Percentiles rank a stretch among this genome's conserved stretches.
Evolutionary conservation across 2,329 filamentous ascomycete genomes (phyloP).

Genomic region (Diaporthe aspalathi): DNA sequence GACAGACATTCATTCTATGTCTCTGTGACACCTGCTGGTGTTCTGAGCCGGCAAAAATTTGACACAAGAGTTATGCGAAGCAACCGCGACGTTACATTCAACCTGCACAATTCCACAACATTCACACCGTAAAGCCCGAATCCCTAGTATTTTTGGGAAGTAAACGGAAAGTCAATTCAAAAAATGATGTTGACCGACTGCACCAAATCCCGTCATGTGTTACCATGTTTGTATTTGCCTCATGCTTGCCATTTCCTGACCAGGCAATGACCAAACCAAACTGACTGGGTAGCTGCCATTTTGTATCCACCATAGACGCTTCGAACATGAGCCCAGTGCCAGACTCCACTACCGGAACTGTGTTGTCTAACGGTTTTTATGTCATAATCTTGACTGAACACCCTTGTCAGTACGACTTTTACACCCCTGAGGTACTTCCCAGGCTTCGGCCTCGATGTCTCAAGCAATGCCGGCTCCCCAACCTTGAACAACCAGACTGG

Average conservation of each 20-base stretch:
- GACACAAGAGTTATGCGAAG: too few relatives aligned
- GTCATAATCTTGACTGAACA: not conserved
- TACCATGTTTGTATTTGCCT: not conserved
- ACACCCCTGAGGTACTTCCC: not conserved
- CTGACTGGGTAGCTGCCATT: not conserved
- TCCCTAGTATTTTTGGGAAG: too few relatives aligned
- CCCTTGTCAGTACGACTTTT: not conserved
- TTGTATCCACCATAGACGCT: not conserved
- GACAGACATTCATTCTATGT: not conserved
- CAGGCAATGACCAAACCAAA: not conserved
- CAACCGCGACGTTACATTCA: too few relatives aligned
- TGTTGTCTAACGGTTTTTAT: not conserved
- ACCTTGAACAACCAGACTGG: too few relatives aligned
- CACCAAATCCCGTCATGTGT: not conserved
- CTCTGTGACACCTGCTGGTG: not conserved
- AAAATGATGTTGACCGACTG: not conserved
- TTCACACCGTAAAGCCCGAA: too few relatives aligned
- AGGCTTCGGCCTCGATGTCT: too few relatives aligned
- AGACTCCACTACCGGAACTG: too few relatives aligned
- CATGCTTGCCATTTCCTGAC: not conserved
- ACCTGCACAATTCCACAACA: too few relatives aligned
- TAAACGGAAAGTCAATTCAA: too few relatives aligned
- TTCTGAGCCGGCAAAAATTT: too few relatives aligned
- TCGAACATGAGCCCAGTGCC: too few relatives aligned
- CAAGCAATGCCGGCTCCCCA: too few relatives aligned